A percentile compares a stretch with the other conserved stretches of the same genome.
phyloP scores from a whole-genome alignment of 179 eudicot species.

The Beta macrorhiza region DNA sequence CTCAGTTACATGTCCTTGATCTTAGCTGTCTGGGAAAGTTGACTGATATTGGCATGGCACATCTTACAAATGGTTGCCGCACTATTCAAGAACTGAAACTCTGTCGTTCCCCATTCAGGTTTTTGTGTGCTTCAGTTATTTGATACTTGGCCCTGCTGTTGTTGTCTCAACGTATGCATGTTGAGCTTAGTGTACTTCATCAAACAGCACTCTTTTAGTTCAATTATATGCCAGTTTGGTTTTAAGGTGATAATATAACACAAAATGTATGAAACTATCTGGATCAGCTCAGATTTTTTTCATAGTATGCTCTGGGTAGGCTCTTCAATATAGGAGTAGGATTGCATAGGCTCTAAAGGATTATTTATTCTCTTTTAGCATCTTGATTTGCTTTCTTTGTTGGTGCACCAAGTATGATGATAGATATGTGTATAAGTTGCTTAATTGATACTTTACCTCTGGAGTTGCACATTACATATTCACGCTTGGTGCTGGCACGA shows the following conservation, averaged over 20 bases:
- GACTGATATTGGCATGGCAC: constrained; percentile 66
- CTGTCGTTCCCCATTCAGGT: constrained; percentile 79
- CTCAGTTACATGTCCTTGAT: constrained; percentile 59
- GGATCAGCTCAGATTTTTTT: background rate
- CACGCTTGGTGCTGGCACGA: background rate
- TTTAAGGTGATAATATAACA: background rate
- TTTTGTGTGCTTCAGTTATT: constrained; percentile 8
- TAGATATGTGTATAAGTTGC: background rate
- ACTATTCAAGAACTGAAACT: constrained; percentile 49
- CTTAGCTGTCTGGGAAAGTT: constrained; percentile 52
- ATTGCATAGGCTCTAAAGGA: background rate
- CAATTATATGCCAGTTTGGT: background rate
- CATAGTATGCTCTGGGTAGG: background rate
- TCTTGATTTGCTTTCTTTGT: background rate
- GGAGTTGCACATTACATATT: background rate
- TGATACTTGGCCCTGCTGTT: background rate
- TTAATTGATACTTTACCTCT: background rate
- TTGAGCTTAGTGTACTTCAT: background rate
- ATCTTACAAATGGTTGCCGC: constrained; percentile 81
- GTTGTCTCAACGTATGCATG: background rate
- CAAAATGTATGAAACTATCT: background rate
- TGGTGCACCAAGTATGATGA: background rate
- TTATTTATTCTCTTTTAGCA: background rate
- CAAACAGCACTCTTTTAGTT: background rate
- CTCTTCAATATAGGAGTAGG: background rate